A percentile compares a stretch with the other conserved stretches of the same genome.
phyloP scores from a whole-genome alignment of 495 filamentous ascomycete species.

The Penicillium bovifimosum region DNA sequence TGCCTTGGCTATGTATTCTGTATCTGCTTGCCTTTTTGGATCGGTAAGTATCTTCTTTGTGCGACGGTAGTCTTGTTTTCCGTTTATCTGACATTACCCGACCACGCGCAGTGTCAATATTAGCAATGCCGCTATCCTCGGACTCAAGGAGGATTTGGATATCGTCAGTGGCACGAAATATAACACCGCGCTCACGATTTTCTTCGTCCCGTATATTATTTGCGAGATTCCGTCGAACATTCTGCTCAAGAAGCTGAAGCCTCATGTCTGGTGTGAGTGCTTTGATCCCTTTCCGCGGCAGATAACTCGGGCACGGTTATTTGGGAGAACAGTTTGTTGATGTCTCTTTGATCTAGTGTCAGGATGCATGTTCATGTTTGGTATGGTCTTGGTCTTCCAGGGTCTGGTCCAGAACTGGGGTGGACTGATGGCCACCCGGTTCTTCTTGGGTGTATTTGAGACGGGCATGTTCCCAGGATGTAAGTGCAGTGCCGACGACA shows the following conservation, averaged over 20 bases:
- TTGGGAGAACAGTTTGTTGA: background rate
- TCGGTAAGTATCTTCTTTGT: constrained; percentile 43
- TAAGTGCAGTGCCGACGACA: constrained; percentile 10
- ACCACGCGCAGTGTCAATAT: constrained; percentile 52
- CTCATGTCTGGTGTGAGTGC: constrained; percentile 66
- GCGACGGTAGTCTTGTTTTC: background rate
- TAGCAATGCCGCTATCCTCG: constrained; percentile 58
- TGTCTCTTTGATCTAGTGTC: constrained; percentile 40
- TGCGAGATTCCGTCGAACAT: constrained; percentile 89
- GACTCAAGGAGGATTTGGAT: constrained; percentile 58
- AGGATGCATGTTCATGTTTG: constrained; percentile 77
- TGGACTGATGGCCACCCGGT: constrained; percentile 75
- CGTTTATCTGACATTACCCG: constrained; percentile 9
- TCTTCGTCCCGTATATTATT: constrained; percentile 88
- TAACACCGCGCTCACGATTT: constrained; percentile 77
- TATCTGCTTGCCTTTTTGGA: constrained; percentile 88
- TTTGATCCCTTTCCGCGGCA: background rate
- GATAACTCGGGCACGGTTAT: background rate
- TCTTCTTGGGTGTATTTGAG: constrained; percentile 85
- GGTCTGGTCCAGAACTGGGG: constrained; percentile 73
- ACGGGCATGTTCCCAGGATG: constrained; percentile 81
- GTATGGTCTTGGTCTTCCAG: constrained; percentile 69
- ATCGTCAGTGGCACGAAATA: constrained; percentile 55
- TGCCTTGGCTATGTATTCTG: constrained; percentile 76
- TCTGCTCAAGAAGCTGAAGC: constrained; percentile 72